Evolutionary conservation across 352 stramenopile species (phyloP).

Genomic region (Globisporangium heterothallicum): DNA sequence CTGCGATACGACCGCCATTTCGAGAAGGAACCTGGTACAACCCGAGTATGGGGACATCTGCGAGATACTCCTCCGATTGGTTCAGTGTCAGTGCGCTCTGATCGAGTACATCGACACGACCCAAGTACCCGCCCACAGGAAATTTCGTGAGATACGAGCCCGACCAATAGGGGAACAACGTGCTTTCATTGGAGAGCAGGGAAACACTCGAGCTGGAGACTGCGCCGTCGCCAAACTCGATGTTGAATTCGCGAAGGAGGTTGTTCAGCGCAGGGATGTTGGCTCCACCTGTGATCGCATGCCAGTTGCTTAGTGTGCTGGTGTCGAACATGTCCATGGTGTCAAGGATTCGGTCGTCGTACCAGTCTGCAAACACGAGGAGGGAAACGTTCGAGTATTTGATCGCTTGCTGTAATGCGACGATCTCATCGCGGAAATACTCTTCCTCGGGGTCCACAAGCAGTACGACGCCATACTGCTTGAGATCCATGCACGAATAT

Average conservation of each 20-base stretch:
- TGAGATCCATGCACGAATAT: conserved; percentile 66
- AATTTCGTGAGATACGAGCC: conserved; percentile 64
- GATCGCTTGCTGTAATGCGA: conserved; percentile 43
- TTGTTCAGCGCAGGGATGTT: conserved; percentile 75
- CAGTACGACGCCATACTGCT: conserved; percentile 69
- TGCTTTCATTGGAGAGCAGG: conserved; percentile 26
- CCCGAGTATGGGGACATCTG: conserved; percentile 49
- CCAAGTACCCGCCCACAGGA: conserved; percentile 56
- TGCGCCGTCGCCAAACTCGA: conserved; percentile 54
- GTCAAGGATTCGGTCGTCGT: conserved; percentile 52
- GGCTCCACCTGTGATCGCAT: conserved; percentile 63
- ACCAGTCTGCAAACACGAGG: conserved; percentile 80
- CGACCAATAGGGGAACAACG: conserved; percentile 54
- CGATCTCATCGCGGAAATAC: conserved; percentile 66
- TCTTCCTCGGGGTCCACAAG: conserved; percentile 81
- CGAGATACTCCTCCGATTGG: conserved; percentile 24
- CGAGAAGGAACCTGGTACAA: conserved; percentile 57
- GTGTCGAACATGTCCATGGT: conserved; percentile 76
- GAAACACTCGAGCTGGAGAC: conserved; percentile 44
- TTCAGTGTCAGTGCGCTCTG: conserved; percentile 51
- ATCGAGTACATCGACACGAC: conserved; percentile 47
- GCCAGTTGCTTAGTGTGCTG: conserved; percentile 78
- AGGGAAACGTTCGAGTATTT: conserved; percentile 67
- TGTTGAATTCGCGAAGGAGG: conserved; percentile 58
- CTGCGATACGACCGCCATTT: conserved; percentile 61